Evolutionary conservation across 2,329 filamentous ascomycete species (phyloP).

Genomic region (Fusarium sp.): DNA sequence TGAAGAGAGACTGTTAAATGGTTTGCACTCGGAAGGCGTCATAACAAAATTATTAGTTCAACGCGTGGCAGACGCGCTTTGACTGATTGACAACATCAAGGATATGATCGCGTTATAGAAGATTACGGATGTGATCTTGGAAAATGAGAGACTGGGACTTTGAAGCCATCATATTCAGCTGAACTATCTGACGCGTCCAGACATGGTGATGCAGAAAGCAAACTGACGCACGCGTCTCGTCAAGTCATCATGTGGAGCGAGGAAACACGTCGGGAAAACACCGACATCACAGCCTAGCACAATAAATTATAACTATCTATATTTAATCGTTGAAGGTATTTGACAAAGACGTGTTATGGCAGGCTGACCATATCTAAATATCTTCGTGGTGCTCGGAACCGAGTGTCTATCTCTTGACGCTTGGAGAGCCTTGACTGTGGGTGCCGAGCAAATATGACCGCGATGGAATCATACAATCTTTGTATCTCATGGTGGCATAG

Average conservation of each 20-base stretch:
- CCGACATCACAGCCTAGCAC: neutral
- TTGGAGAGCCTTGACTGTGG: neutral
- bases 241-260: neutral
- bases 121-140: rapidly evolving
- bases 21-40: neutral
- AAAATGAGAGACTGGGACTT: too few relatives aligned
- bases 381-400: neutral
- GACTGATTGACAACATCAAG: neutral
- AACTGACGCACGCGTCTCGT: neutral
- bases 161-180: too few relatives aligned
- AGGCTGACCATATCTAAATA: neutral
- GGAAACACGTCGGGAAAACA: neutral
- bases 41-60: neutral
- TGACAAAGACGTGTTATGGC: too few relatives aligned
- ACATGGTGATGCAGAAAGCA: neutral
- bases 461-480: neutral
- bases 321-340: rapidly evolving
- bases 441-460: neutral
- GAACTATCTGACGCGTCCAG: too few relatives aligned
- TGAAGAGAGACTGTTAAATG: neutral
- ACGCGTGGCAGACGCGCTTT: neutral
- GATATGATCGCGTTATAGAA: neutral
- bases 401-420: too few relatives aligned
- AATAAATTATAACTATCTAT: rapidly evolving
- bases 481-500: rapidly evolving